Evolutionary conservation across 202 grass and related monocot genomes (phyloP).

Genomic region (Panicum virgatum): DNA sequence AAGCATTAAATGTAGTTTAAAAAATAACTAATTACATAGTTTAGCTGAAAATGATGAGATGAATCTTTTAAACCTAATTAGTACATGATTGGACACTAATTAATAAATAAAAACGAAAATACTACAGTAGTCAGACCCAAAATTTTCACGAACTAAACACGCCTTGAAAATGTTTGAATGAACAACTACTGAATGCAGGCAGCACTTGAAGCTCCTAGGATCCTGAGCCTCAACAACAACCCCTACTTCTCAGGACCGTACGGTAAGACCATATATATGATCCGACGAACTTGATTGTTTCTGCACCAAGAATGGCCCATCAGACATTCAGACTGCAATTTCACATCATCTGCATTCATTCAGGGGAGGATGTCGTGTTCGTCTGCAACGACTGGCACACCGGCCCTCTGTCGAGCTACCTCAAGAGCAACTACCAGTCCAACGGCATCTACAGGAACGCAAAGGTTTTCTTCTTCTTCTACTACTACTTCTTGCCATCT

Average conservation of each 20-base stretch:
- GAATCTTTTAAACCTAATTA: too few species aligned
- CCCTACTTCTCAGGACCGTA: conserved; percentile 67
- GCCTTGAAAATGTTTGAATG: neutral
- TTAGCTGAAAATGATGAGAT: too few species aligned
- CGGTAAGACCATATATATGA: conserved; percentile 35
- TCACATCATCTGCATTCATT: neutral
- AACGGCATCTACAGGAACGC: conserved; percentile 75
- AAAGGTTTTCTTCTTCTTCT: conserved; percentile 46
- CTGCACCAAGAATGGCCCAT: too few species aligned
- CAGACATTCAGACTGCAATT: neutral
- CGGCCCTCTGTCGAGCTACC: conserved; percentile 65
- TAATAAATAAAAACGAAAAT: too few species aligned
- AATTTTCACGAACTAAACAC: too few species aligned
- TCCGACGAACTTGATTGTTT: neutral
- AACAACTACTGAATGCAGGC: conserved; percentile 51
- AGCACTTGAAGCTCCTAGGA: conserved; percentile 77
- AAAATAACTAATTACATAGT: too few species aligned
- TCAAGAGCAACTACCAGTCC: conserved; percentile 76
- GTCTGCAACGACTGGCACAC: conserved; percentile 98
- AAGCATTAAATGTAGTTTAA: too few species aligned
- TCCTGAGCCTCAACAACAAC: conserved; percentile 75
- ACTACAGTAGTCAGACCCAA: too few species aligned
- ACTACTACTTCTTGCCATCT: accelerated
- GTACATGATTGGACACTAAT: too few species aligned
- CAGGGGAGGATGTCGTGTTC: conserved; percentile 89